Evolutionary conservation across 768 basidiomycete species (phyloP), one percentile per base, ranked within the genome.

Genomic region (Lenzites betulinus): DNA sequence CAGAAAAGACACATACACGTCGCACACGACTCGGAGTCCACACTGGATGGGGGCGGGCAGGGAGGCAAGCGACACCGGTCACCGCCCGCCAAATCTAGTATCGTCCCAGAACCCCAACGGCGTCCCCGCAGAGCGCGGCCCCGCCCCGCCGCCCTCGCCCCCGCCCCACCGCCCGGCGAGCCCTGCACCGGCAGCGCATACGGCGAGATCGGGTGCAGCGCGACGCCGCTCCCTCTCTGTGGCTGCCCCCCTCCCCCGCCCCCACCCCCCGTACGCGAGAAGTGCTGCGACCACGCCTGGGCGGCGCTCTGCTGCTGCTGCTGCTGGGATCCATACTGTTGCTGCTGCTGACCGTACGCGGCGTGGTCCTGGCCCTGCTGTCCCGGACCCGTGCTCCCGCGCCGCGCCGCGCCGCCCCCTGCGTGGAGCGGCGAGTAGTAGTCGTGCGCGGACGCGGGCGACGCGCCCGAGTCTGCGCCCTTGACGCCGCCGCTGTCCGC

Each of bases 371-470:
- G 46, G 15, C n/a, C 52, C 20, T 50, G 47, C 53, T n/a, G n/a
- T 7, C 38, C 49, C 26, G 50, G 48, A 22, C 43, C 49, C 42
- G 48, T 33, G 48, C 60, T 61, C 23, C 44, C 36, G 11, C 58
- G 51, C 26, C 59, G 43, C 35, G 30, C 44, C 22, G 20, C 22
- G 2, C 11, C 51, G 18, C 20, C 26, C 44, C 54, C 43, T 25
- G 42, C 39, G 7, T 11, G 28, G 11, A 26, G 50, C 20, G 54
- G n/a, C 5, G 57, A 35, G 26, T 26, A 70, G 26, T 62, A 66
- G 53, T 58, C 68, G 63, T 72, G 81, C 23, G 70, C 64, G 18
- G 73, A 67, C 28, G 77, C 67, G 22, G 74, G 71, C 53, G 75
- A 66, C 41, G 68, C 66, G 18, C 75, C 58, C n/a, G n/a, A n/a